Conservation (phyloP, 257 asterid genomes). For the Perilla frutescens region DNA sequence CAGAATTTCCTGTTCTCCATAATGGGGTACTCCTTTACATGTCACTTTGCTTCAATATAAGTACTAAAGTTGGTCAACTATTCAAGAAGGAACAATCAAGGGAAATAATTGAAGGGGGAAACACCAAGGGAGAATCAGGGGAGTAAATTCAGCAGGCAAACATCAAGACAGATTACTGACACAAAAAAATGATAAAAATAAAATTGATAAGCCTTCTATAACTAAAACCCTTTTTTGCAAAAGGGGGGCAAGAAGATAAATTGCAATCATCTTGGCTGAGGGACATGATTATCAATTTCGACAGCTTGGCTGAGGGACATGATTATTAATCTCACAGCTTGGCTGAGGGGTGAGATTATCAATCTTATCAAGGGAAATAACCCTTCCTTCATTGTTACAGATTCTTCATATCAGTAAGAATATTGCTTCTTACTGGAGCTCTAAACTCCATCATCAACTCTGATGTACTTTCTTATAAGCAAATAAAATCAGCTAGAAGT, state of each 20-base stretch:
- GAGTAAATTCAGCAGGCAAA: neutral
- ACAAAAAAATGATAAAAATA: no score
- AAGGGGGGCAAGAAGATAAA: neutral
- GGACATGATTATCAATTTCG: neutral
- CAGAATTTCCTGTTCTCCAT: neutral
- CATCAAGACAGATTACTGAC: neutral
- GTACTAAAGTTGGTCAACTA: slow-evolving; percentile 9
- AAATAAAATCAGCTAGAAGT: slow-evolving; percentile 13
- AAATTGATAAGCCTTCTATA: neutral
- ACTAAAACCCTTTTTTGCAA: neutral
- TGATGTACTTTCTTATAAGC: slow-evolving; percentile 7
- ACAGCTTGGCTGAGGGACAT: neutral
- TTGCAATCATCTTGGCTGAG: neutral
- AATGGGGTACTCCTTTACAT: neutral
- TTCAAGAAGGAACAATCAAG: neutral
- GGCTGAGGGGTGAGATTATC: neutral
- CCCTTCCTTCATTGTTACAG: neutral
- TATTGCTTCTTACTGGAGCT: neutral
- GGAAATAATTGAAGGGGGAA: neutral
- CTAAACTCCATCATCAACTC: neutral
- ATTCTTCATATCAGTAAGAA: neutral
- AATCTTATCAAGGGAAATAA: neutral
- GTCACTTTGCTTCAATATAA: slow-evolving; percentile 16
- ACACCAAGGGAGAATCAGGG: neutral
- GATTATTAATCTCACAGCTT: neutral